phyloP scores from a whole-genome alignment of 2,329 filamentous ascomycete species.

The Trichophyton verrucosum region DNA sequence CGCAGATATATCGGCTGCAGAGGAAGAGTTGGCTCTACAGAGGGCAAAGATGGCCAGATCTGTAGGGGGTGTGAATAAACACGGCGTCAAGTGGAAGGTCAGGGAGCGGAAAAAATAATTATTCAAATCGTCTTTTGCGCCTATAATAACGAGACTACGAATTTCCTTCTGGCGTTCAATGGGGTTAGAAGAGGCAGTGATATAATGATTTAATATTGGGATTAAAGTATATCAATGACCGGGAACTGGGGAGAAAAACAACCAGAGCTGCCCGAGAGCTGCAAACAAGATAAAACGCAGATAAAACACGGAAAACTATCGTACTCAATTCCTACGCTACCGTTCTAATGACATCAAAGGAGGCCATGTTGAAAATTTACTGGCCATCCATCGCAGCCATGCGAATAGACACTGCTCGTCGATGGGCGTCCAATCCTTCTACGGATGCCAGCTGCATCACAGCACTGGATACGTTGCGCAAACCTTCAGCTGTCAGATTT shows the following conservation, averaged over 20 bases:
- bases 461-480: constrained; percentile 71
- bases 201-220: background rate
- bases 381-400: constrained; percentile 10
- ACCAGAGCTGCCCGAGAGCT: background rate
- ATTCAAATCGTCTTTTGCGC: background rate
- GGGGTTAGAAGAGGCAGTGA: background rate
- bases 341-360: background rate
- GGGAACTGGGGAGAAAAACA: background rate
- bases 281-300: background rate
- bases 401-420: constrained; percentile 56
- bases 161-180: background rate
- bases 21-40: constrained; percentile 47
- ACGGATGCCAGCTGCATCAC: constrained; percentile 94
- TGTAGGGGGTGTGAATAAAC: constrained; percentile 50
- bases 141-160: background rate
- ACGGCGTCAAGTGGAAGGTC: constrained; percentile 52
- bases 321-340: background rate
- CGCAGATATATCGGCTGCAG: constrained; percentile 42
- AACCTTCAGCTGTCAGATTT: constrained; percentile 71
- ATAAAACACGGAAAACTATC: background rate
- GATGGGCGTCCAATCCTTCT: constrained; percentile 88
- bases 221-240: background rate
- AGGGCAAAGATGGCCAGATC: constrained; percentile 49
- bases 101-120: constrained; percentile 46
- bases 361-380: background rate